These are phyloP conservation scores for Colletotrichum sp. DNA, from an alignment of 2,329 filamentous ascomycete species.

Conservation along the genomic window DNA sequence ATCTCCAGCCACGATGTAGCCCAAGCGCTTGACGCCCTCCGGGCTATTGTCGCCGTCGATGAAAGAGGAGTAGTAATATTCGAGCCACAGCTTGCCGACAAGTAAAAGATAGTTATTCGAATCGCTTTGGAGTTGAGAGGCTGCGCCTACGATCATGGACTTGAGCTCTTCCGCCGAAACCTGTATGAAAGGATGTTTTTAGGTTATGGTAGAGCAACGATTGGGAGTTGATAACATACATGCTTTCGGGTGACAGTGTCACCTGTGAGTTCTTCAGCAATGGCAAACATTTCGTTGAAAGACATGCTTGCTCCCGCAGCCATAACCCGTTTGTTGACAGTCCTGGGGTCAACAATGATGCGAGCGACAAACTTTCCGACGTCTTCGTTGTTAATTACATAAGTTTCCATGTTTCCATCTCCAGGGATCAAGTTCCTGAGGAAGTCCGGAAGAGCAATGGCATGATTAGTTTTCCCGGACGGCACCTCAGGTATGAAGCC, in stretches of 20 bases:
- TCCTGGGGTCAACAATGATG: not conserved
- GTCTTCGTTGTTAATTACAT: not conserved
- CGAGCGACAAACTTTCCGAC: not conserved
- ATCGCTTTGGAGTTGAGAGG: not conserved
- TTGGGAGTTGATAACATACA: not conserved
- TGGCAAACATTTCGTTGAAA: not conserved
- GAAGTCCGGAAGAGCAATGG: not conserved
- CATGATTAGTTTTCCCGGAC: not conserved
- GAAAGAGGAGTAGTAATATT: not conserved
- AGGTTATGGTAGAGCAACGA: not conserved
- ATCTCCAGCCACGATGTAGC: not conserved
- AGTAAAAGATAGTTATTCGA: not conserved
- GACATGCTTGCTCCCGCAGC: not conserved
- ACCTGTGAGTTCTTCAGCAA: not conserved
- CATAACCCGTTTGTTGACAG: not conserved
- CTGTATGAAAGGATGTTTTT: accelerated
- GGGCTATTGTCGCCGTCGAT: not conserved
- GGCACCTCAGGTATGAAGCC: not conserved
- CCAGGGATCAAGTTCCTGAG: not conserved
- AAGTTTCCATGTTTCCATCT: not conserved
- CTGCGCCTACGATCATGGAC: not conserved
- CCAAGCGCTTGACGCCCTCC: not conserved
- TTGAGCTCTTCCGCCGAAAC: not conserved
- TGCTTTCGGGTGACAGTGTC: not conserved
- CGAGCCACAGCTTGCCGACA: not conserved